Conservation (phyloP, 1,284 basidiomycete species). For the Irpex lacteus region DNA sequence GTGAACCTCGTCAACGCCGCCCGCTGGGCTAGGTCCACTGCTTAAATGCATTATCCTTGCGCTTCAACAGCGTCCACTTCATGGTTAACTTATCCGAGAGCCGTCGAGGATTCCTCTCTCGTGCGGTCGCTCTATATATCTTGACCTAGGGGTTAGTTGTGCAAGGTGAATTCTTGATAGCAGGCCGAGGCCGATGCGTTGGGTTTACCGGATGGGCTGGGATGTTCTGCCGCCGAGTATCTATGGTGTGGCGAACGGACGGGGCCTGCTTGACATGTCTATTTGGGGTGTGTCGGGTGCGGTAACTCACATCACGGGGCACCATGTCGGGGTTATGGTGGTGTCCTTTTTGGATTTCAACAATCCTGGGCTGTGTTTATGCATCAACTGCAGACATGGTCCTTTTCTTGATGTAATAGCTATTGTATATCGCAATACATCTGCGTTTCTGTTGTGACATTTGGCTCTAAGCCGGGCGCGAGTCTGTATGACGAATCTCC, state of each 20-base stretch:
- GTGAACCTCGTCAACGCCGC: conserved; percentile 88
- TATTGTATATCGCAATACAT: conserved; percentile 10
- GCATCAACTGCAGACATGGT: conserved; percentile 25
- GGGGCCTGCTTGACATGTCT: conserved; percentile 9
- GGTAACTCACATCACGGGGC: conserved; percentile 5
- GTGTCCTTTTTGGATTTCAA: conserved; percentile 31
- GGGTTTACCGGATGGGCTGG: conserved; percentile 13
- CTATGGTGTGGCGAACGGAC: conserved; percentile 7
- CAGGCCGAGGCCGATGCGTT: conserved; percentile 10
- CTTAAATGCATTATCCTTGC: conserved; percentile 56
- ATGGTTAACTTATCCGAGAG: conserved; percentile 43
- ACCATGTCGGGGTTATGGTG: conserved; percentile 11
- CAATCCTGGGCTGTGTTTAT: conserved; percentile 26
- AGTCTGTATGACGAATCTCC: too few species aligned
- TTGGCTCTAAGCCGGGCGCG: neutral
- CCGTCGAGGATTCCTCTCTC: conserved; percentile 17
- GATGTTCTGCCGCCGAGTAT: conserved; percentile 1
- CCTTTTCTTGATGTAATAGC: conserved; percentile 4
- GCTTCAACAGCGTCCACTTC: conserved; percentile 87
- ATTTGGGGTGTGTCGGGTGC: conserved; percentile 3
- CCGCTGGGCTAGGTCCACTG: conserved; percentile 83
- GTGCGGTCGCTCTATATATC: conserved; percentile 26
- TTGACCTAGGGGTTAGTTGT: conserved; percentile 34
- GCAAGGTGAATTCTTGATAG: conserved; percentile 26
- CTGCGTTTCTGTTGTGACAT: neutral